Evolutionary conservation across 1,284 basidiomycete genomes (phyloP), one percentile per base, ranked within the genome.

Genomic region (Stygiomarasmius scandens): DNA sequence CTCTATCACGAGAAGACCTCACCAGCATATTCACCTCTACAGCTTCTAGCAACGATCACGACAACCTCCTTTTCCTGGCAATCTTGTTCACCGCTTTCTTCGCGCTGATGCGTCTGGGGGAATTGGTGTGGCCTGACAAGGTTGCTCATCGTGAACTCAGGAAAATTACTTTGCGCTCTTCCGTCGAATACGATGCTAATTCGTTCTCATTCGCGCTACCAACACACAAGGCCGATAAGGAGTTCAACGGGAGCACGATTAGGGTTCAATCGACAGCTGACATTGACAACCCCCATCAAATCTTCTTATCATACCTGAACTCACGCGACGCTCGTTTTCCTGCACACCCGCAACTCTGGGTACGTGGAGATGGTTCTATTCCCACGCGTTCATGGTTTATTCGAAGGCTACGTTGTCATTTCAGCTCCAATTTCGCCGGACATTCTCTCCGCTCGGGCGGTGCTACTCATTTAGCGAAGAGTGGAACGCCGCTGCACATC

Each of bases 381-480:
- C 71, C 70, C 0, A 66, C 67, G 1, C 56, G 61, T 2, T 25
- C 22, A 2, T 74, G 64, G 59, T 70, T 72, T 51, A 57, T 67
- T 0, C 23, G 16, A 0, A 53, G 56, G 4, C 56, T 71, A 2
- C 38, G n/a, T n/a, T n/a, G 24, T 0, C 5, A 1, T 0, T 53
- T 55, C 23, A 63, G 65, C 38, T 32, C 49, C 29, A 36, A 55
- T 22, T 38, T 69, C 14, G 58, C 48, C n/a, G 70, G 72, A 0
- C 71, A 73, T 4, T 72, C 69, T 6, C 41, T 72, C 44, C 63
- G 64, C 2, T 63, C 70, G 14, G 71, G 72, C 3, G 70, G 71
- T 16, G 72, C 72, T 1, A 74, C 71, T 9, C 16, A 41, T n/a
- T 41, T 9, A 6, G 16, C 38, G 4, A 16, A 6, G n/a, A 19